Percentiles rank a stretch among this genome's conserved stretches.
Conservation (phyloP, 805 yeast species). For the Nadsonia fulvescens region DNA sequence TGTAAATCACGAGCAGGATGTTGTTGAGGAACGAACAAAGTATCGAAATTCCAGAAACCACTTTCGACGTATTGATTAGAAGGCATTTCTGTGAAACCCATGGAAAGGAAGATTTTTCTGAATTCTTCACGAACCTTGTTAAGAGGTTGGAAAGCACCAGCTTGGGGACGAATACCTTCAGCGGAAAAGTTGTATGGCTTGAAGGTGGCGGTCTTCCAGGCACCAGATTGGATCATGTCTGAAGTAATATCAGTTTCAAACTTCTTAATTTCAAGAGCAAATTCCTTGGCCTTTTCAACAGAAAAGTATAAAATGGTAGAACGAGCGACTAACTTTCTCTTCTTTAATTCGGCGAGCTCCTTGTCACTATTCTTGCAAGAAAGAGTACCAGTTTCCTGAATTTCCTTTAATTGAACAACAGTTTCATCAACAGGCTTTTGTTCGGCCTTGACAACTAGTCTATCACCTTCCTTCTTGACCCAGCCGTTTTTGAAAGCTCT, state of each 20-base stretch:
- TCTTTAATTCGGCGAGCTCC: constrained; percentile 69
- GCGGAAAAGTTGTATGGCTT: constrained; percentile 93
- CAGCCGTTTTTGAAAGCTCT: constrained; percentile 95
- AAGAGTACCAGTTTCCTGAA: constrained; percentile 37
- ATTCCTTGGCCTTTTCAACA: constrained; percentile 67
- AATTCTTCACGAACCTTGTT: constrained; percentile 95
- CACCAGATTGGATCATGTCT: constrained; percentile 72
- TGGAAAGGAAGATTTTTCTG: constrained; percentile 88
- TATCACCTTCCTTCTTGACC: constrained; percentile 79
- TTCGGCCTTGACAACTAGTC: constrained; percentile 36
- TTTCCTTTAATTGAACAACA: constrained; percentile 40
- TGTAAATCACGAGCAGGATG: constrained; percentile 99
- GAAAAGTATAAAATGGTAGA: constrained; percentile 59
- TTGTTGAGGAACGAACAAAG: constrained; percentile 94
- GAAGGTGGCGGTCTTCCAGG: constrained; percentile 72
- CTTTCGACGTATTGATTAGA: constrained; percentile 95
- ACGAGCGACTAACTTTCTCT: constrained; percentile 68
- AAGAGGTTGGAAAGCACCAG: constrained; percentile 94
- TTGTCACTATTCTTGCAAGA: constrained; percentile 29
- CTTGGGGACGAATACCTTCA: constrained; percentile 69
- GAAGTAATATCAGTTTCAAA: constrained; percentile 86
- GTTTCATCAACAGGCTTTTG: constrained; percentile 47
- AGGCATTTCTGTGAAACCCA: constrained; percentile 99
- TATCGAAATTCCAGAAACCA: constrained; percentile 98
- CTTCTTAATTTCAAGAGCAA: constrained; percentile 61